Evolutionary conservation across 805 yeast species (phyloP), one percentile per base, ranked within the genome.

Genomic region (Komagataella populi): DNA sequence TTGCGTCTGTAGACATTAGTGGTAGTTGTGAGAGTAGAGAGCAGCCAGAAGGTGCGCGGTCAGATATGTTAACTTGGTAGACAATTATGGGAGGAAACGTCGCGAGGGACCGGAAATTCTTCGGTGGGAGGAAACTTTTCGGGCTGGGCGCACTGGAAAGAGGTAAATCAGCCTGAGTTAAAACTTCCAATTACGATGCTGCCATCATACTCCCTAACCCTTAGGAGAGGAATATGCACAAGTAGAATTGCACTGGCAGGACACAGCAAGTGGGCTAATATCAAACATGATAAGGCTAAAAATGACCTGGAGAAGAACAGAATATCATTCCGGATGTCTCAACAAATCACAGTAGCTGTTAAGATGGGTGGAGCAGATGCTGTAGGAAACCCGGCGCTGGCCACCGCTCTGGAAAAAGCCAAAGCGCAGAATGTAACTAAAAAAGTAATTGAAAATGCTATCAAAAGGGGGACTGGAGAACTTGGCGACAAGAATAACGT

Each of bases 201-300:
- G 14, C 8, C 14, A 6, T 30, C 39, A 30, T 14, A 30, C 14
- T 6, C 46, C 6, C 1, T 44, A 6, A 20, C 23, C 6, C n/a
- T n/a, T 20, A 7, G 22, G 7, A 45, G 47, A 23, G 30, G 47
- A 17, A 45, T 45, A 45, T 45, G 47, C n/a, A 20, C 36, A n/a
- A 50, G 60, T 61, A 48, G 59, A 44, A 3, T 50, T 1, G 45
- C 56, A 1, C 52, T 55, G n/a, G 81, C 88, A 0, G 99, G 99
- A 1, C 99, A 91, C 65, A 84, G 87, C 44, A 91, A 90, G 66
- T 91, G 99, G 99, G 87, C 95, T 46, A 87, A 86, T 48, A 91
- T 93, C 58, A 85, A 89, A 62, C 97, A 89, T 63, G 93, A 86
- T 63, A 91, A 91, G 67, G 96, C 96, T 51, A 87, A 87, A 55